Conservation (phyloP, 305 asterid genomes). For the Coffea humblotiana region DNA sequence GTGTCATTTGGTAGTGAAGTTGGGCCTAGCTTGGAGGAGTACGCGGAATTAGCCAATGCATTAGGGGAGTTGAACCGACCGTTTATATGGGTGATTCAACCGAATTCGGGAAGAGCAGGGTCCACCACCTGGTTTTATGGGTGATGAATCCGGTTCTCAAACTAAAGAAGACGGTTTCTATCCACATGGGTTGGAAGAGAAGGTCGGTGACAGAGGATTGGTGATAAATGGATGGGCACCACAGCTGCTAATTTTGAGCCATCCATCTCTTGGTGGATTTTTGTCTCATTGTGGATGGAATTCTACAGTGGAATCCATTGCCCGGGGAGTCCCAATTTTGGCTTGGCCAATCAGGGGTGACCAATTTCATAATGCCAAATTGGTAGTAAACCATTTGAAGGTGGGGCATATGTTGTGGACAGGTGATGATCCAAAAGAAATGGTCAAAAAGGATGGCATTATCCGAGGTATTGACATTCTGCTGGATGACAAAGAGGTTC, state of each 20-base stretch:
- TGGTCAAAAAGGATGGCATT: conserved; percentile 47
- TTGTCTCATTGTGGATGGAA: conserved; percentile 81
- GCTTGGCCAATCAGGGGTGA: conserved; percentile 88
- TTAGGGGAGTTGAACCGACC: conserved; percentile 40
- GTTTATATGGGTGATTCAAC: conserved; percentile 74
- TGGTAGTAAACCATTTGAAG: conserved; percentile 42
- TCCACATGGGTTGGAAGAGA: conserved; percentile 46
- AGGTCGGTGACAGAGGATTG: conserved; percentile 51
- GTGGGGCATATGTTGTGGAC: conserved; percentile 39
- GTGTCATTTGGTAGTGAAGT: conserved; percentile 78
- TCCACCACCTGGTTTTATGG: conserved; percentile 37
- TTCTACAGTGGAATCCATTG: conserved; percentile 62
- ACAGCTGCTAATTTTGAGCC: conserved; percentile 56
- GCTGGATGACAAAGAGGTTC: conserved; percentile 54
- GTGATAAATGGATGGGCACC: conserved; percentile 82
- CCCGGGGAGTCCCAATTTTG: conserved; percentile 56
- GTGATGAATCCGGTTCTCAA: conserved; percentile 26
- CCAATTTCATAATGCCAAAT: conserved; percentile 54
- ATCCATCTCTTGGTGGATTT: conserved; percentile 60
- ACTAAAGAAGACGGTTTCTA: conserved; percentile 43
- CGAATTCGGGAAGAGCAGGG: conserved; percentile 49
- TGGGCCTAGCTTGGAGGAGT: conserved; percentile 61
- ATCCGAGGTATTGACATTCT: conserved; percentile 42
- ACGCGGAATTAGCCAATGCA: conserved; percentile 49
- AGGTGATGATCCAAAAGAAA: conserved; percentile 32